Conservation (phyloP, 257 asterid species). For the Solanum sejunctum region DNA sequence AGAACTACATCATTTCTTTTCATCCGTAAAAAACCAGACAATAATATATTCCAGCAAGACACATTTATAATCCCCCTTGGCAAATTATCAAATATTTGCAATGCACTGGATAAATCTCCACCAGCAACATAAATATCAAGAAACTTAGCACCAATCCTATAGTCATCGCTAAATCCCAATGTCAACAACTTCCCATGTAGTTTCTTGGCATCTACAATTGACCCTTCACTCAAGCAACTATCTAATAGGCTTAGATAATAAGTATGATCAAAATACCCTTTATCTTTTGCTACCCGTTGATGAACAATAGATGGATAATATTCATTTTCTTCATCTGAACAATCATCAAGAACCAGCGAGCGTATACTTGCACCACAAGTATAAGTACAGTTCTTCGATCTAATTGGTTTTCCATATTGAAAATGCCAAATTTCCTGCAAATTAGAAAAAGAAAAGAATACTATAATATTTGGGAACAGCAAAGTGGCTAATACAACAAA, state of each 20-base stretch:
- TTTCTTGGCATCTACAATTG: conserved; percentile 14
- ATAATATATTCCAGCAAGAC: conserved; percentile 19
- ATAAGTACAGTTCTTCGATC: conserved; percentile 6
- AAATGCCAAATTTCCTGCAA: background rate
- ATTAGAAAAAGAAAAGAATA: background rate
- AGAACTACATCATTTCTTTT: conserved; percentile 15
- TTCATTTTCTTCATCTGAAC: conserved; percentile 10
- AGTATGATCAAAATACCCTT: background rate
- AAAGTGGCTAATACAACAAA: background rate
- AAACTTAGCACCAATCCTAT: background rate
- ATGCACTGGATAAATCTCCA: conserved; percentile 21
- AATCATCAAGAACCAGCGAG: conserved; percentile 3
- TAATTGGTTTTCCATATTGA: background rate
- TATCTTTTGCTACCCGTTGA: background rate
- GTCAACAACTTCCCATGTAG: conserved; percentile 16
- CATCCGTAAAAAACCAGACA: conserved; percentile 11
- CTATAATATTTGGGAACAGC: background rate
- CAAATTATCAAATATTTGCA: conserved; percentile 15
- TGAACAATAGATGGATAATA: background rate
- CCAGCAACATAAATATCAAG: conserved; percentile 17
- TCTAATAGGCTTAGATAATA: conserved; percentile 10
- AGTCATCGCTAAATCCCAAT: conserved; percentile 10
- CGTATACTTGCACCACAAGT: conserved; percentile 18
- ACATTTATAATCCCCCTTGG: conserved; percentile 10
- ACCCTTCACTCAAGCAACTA: background rate